Evolutionary conservation across 495 filamentous ascomycete genomes (phyloP).

Genomic region (Achaetomiella virescens): DNA sequence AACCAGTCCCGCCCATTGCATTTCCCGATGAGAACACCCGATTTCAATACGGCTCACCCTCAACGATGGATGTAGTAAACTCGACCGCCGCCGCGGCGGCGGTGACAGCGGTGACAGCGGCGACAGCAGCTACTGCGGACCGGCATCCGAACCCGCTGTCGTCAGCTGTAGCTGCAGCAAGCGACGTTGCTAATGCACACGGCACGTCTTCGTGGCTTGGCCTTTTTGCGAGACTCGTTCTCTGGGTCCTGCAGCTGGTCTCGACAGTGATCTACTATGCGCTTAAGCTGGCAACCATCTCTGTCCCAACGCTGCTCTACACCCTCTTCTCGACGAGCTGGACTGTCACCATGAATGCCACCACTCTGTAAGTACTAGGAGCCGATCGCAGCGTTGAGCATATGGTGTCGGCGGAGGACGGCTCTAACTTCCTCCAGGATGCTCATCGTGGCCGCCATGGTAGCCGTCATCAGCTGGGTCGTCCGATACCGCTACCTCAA

Average conservation of each 20-base stretch:
- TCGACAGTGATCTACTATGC: conserved; percentile 75
- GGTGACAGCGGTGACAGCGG: neutral
- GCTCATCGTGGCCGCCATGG: conserved; percentile 67
- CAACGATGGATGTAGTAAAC: conserved; percentile 9
- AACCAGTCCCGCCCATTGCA: neutral
- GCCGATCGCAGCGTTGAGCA: neutral
- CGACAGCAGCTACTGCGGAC: conserved; percentile 8
- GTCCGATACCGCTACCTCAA: conserved; percentile 90
- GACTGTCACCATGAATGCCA: conserved; percentile 97
- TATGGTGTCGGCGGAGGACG: neutral
- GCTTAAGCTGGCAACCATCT: conserved; percentile 81
- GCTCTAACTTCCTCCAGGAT: conserved; percentile 44
- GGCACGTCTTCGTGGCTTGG: conserved; percentile 44
- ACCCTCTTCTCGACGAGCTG: conserved; percentile 90
- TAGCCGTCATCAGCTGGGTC: conserved; percentile 82
- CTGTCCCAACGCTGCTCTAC: conserved; percentile 83
- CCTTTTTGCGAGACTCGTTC: conserved; percentile 37
- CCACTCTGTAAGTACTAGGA: conserved; percentile 66
- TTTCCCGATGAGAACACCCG: neutral
- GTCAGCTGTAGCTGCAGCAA: conserved; percentile 32
- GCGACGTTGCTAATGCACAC: conserved; percentile 33
- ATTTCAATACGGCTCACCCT: neutral
- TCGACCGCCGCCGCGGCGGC: conserved; percentile 6
- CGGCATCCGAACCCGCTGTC: conserved; percentile 20
- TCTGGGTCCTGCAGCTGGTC: conserved; percentile 56